Conservation (phyloP, 495 filamentous ascomycete species). For the Platismatia glauca region DNA sequence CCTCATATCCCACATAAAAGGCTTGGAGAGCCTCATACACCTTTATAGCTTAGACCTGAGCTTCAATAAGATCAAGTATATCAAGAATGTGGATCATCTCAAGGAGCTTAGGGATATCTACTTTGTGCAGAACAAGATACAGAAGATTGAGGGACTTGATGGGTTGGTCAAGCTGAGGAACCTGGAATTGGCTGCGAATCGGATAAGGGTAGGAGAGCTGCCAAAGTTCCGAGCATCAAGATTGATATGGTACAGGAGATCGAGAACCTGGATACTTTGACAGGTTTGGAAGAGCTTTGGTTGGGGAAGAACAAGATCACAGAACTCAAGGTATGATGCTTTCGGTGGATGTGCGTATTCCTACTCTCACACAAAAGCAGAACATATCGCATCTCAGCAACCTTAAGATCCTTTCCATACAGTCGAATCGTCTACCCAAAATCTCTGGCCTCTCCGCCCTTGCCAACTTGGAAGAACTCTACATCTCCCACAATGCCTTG, state of each 20-base stretch:
- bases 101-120: slow-evolving; percentile 74
- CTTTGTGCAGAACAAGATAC: slow-evolving; percentile 93
- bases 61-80: slow-evolving; percentile 99
- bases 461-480: slow-evolving; percentile 82
- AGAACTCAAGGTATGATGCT: slow-evolving; percentile 52
- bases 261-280: slow-evolving; percentile 71
- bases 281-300: slow-evolving; percentile 78
- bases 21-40: slow-evolving; percentile 65
- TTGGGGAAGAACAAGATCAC: slow-evolving; percentile 97
- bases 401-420: slow-evolving; percentile 86
- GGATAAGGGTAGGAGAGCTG: slow-evolving; percentile 53
- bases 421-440: slow-evolving; percentile 86
- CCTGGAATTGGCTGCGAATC: slow-evolving; percentile 85
- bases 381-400: slow-evolving; percentile 61
- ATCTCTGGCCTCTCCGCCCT: slow-evolving; percentile 66
- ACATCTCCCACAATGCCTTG: slow-evolving; percentile 96
- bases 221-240: background rate
- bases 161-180: slow-evolving; percentile 64
- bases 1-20: slow-evolving; percentile 77
- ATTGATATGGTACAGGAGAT: slow-evolving; percentile 52
- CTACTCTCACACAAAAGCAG: slow-evolving; percentile 25
- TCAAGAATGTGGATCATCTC: slow-evolving; percentile 79
- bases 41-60: slow-evolving; percentile 80
- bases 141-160: slow-evolving; percentile 73
- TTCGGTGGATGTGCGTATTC: background rate